A percentile compares a stretch with the other conserved stretches of the same genome.
Conservation (phyloP, 106 monocot species). For the Acanthochlamys bracteata region DNA sequence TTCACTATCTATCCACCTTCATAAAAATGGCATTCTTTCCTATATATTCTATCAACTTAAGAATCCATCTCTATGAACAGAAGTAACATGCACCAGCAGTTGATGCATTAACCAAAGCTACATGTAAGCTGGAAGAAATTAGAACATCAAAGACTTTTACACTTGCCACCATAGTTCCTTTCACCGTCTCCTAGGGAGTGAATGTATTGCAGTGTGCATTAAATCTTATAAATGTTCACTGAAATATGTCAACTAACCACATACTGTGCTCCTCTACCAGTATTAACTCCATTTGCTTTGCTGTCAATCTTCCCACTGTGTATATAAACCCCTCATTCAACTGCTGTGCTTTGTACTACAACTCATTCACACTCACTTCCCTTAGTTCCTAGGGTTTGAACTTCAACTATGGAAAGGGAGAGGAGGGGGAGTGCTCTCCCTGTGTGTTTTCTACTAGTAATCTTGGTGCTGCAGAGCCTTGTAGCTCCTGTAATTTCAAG, state of each 20-base stretch:
- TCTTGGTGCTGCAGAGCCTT: conserved; percentile 12
- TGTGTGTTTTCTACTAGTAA: conserved; percentile 21
- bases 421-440: conserved; percentile 11
- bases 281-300: conserved; percentile 13
- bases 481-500: conserved; percentile 11
- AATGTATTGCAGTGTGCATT: not conserved
- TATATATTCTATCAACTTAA: not conserved
- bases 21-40: not conserved
- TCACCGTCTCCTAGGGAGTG: not conserved
- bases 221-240: conserved; percentile 21
- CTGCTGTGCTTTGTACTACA: not conserved
- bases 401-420: conserved; percentile 5
- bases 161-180: not conserved
- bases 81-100: not conserved
- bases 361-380: not conserved
- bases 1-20: no score
- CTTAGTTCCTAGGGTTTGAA: not conserved
- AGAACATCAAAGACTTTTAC: not conserved
- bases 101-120: not conserved
- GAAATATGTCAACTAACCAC: conserved; percentile 19
- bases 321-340: conserved; percentile 1
- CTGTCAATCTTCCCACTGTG: conserved; percentile 10
- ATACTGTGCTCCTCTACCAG: not conserved
- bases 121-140: not conserved
- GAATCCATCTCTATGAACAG: not conserved